Conservation (phyloP, 371 early-diverging fungal genomes). For the Mortierella sp. region DNA sequence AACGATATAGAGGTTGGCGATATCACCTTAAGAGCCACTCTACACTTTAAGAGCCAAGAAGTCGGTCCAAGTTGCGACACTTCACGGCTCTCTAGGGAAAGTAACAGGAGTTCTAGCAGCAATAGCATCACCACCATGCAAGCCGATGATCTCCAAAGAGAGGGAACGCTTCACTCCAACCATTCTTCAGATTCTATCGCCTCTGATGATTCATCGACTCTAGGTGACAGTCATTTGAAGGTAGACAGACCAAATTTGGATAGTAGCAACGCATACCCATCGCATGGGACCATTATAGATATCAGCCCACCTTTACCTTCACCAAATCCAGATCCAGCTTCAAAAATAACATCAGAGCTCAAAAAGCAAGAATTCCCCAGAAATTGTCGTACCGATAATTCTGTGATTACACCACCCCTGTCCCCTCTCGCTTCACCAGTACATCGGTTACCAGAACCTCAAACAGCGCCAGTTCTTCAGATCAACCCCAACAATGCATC, state of each 20-base stretch:
- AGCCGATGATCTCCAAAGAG: neutral
- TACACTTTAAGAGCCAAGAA: slow-evolving; percentile 1
- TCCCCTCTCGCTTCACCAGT: neutral
- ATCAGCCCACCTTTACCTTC: neutral
- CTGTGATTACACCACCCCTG: neutral
- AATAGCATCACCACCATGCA: too few species aligned
- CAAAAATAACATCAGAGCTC: neutral
- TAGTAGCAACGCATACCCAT: neutral
- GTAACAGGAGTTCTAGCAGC: neutral
- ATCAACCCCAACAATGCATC: neutral
- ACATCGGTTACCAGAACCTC: neutral
- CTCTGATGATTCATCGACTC: neutral
- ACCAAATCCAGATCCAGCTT: neutral
- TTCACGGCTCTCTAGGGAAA: neutral
- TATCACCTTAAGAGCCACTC: neutral
- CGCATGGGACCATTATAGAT: neutral
- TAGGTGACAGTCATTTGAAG: neutral
- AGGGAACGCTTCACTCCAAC: neutral
- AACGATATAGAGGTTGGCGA: neutral
- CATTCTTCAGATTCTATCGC: neutral
- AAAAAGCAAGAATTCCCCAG: neutral
- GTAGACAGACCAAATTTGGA: neutral
- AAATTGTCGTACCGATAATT: neutral
- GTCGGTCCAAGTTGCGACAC: neutral
- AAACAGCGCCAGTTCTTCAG: neutral